Evolutionary conservation across 2,329 filamentous ascomycete genomes (phyloP), one percentile per base, ranked within the genome.

Genomic region (Rhynchosporium agropyri): DNA sequence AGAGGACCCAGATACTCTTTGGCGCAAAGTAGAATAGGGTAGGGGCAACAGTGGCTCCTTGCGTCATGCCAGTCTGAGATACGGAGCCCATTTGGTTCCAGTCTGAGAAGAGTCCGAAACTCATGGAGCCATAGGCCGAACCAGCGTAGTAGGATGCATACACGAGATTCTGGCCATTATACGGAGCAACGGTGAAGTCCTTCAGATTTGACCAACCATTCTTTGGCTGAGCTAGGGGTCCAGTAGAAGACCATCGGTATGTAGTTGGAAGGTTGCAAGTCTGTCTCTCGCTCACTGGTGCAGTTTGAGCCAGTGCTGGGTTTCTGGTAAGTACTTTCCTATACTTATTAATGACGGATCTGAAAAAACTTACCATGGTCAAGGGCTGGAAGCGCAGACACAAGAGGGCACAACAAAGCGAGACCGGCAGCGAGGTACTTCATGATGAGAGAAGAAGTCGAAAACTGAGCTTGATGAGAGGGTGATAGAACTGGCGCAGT

Each of bases 1-100:
- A 83, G 0, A 89, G 79, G n/a, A 88, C 76, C 86, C 86, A 89
- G 67, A 83, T 74, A 67, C 76, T 78, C 76, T 87, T 88, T 0
- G 86, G 86, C 4, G 71, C 68, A 69, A 88, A 89, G 77, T 81
- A 84, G 76, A 89, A 87, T 53, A 89, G 75, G 0, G 84, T 85
- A 0, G 86, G 86, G 0, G 86, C 85, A 28, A 87, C 84, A 20
- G 20, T 20, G 12, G 83, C 74, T 6, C 63, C 68, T 3, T 62
- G 51, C 49, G 40, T 76, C 81, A 84, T 85, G 0, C 62, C 65
- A 65, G 76, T 88, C 74, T 89, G 85, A 64, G 70, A 75, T 0
- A 79, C 83, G 0, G 79, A 75, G 28, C 72, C 75, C 78, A 88
- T 81, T 28, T 80, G 76, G n/a, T 76, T 73, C 78, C 79, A 87